Percentiles rank a stretch among this genome's conserved stretches.
These are phyloP conservation scores for Sistotremastrum suecicum DNA, from an alignment of 768 basidiomycete species.

Conservation along the genomic window DNA sequence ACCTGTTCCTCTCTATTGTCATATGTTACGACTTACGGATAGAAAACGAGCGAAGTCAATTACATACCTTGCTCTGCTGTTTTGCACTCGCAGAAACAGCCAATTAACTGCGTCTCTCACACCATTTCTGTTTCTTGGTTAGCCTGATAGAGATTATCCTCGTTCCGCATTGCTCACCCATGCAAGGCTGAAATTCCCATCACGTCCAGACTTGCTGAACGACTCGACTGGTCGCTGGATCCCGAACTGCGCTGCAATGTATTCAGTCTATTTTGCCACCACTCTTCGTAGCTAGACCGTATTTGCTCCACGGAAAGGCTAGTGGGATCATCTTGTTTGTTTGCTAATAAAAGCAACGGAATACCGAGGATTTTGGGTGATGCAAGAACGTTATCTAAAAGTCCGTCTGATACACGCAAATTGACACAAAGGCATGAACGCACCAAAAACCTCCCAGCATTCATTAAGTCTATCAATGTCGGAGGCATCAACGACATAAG, in stretches of 20 bases:
- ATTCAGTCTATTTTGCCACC: constrained; percentile 66
- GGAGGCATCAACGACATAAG: constrained; percentile 87
- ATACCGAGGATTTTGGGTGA: constrained; percentile 83
- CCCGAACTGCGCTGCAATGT: constrained; percentile 40
- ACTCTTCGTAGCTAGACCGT: constrained; percentile 75
- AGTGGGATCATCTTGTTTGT: constrained; percentile 81
- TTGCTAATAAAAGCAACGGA: constrained; percentile 83
- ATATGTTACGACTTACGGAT: too few species aligned
- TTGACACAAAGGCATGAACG: constrained; percentile 14
- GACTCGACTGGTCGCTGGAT: constrained; percentile 28
- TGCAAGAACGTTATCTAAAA: constrained; percentile 69
- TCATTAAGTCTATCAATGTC: constrained; percentile 82
- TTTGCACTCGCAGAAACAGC: constrained; percentile 89
- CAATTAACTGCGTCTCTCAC: constrained; percentile 86
- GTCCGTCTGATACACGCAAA: constrained; percentile 6
- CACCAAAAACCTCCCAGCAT: constrained; percentile 97
- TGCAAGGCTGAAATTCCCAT: constrained; percentile 85
- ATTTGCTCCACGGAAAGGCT: constrained; percentile 86
- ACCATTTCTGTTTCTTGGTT: constrained; percentile 45
- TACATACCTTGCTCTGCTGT: constrained; percentile 46
- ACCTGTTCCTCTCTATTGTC: too few species aligned
- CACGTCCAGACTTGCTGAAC: constrained; percentile 66
- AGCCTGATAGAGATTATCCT: background rate
- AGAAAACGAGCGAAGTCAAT: background rate
- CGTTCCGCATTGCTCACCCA: constrained; percentile 42